Base-by-base conservation (phyloP, 2,329 filamentous ascomycete species). In the Corinectria fuckeliana region DNA sequence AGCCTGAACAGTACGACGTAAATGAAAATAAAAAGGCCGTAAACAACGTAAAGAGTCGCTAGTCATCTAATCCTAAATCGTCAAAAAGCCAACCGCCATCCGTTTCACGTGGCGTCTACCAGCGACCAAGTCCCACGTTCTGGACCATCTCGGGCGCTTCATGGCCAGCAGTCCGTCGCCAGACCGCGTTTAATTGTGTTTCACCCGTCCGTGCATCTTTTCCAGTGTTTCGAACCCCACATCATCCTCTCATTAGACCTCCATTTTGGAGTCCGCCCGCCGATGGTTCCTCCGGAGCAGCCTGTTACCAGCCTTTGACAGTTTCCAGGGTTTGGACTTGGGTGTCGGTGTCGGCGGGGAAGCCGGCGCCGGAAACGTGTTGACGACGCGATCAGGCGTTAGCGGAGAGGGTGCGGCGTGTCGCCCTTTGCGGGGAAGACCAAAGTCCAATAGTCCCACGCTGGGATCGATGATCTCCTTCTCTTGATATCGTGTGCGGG, bases 291-390 rank as follows among this genome's bases (percentile, higher is more conserved):
- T 72, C 56, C 69, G 70, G 6, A 66, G 14, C 4, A 71, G 55
- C 30, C 65, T 71, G 28, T 62, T 53, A 1, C 65, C 60, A 11
- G 64, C 64, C 56, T 78, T 79, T 60, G 73, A 74, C 10, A 75
- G 58, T 16, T 67, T 70, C 68, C 74, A 70, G 14, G 54, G 58
- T 18, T 66, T 70, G 34, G 54, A 63, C 20, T 54, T 61, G 23
- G 53, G 59, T 5, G 50, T 45, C 5, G 53, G 61, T 11, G 50
- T 58, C 5, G 56, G 59, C 16, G 23, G 60, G 36, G 66, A 69
- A 51, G 63, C 56, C 9, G 60, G 52, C 36, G 68, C 65, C 4
- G 66, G 61, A 18, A 68, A 51, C 9, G 50, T 63, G 36, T 72
- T 71, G 47, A 68, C 61, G 23, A 72, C 51, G 11, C 60, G 50